phyloP scores from a whole-genome alignment of 352 stramenopile species.

The Pythium rishiriense region DNA sequence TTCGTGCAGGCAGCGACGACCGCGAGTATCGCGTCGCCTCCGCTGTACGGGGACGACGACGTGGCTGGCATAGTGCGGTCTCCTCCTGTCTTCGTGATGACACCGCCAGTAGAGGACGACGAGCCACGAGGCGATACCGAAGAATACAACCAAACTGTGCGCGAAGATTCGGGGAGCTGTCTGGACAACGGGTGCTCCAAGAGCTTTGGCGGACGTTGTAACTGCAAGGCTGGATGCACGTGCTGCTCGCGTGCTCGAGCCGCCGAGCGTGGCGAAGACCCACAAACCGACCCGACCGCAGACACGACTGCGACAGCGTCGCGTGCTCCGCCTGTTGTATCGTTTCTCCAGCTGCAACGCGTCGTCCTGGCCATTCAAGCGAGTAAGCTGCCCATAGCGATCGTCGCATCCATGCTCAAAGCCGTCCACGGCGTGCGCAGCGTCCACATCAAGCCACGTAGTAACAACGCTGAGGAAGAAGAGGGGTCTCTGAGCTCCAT shows the following conservation, averaged over 20 bases:
- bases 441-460: conserved; percentile 32
- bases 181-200: conserved; percentile 66
- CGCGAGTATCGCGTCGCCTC: conserved; percentile 5
- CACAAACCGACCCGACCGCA: neutral
- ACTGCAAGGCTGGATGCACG: conserved; percentile 50
- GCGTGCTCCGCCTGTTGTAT: neutral
- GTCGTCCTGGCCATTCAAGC: neutral
- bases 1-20: conserved; percentile 17
- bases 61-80: neutral
- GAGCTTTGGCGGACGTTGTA: conserved; percentile 66
- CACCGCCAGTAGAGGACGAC: neutral
- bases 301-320: neutral
- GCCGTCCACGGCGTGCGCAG: conserved; percentile 44
- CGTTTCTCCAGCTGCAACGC: conserved; percentile 10
- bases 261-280: neutral
- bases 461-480: neutral
- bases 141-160: neutral
- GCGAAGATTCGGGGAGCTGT: conserved; percentile 41
- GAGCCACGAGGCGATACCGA: neutral
- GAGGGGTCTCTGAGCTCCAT: neutral
- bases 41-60: conserved; percentile 1
- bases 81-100: neutral
- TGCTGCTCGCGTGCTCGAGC: conserved; percentile 31
- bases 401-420: conserved; percentile 37
- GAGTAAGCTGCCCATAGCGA: neutral